These are phyloP conservation scores for Acmispon strigosus DNA, from an alignment of 306 rosid genomes.

Conservation along the genomic window DNA sequence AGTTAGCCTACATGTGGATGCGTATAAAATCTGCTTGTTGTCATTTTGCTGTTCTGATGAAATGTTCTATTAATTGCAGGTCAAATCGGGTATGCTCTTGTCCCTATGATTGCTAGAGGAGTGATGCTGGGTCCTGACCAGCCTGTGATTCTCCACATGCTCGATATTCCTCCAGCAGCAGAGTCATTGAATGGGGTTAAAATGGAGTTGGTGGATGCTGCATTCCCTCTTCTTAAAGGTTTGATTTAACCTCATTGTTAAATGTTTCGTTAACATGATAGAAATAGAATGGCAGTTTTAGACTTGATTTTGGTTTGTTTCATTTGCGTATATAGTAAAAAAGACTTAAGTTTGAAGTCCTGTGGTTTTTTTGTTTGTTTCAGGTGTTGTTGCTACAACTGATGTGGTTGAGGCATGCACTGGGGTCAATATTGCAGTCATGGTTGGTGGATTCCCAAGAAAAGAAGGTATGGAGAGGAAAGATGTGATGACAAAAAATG, in stretches of 20 bases:
- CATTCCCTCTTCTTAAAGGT: conserved; percentile 33
- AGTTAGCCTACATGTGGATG: not conserved
- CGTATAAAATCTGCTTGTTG: not conserved
- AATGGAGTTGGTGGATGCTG: conserved; percentile 33
- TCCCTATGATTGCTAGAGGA: conserved; percentile 98
- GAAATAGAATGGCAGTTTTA: not conserved
- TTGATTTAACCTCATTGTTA: not conserved
- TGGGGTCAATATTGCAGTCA: conserved; percentile 78
- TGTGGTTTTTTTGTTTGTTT: not conserved
- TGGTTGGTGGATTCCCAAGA: conserved; percentile 99
- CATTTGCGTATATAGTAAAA: not conserved
- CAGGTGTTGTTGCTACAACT: conserved; percentile 99
- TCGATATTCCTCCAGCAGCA: conserved; percentile 85
- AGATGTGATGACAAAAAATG: conserved; percentile 94
- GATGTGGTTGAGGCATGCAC: conserved; percentile 96
- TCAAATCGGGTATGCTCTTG: conserved; percentile 97
- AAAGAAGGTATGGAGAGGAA: conserved; percentile 99
- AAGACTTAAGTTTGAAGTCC: not conserved
- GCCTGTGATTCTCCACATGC: conserved; percentile 95
- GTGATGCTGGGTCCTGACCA: conserved; percentile 86
- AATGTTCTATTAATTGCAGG: conserved; percentile 43
- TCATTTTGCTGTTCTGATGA: conserved; percentile 7
- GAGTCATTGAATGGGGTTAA: conserved; percentile 68
- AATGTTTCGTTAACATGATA: not conserved
- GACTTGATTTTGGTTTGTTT: not conserved